phyloP scores from a whole-genome alignment of 2,329 filamentous ascomycete genomes.

The Cladosporium austrohemisphaericum region DNA sequence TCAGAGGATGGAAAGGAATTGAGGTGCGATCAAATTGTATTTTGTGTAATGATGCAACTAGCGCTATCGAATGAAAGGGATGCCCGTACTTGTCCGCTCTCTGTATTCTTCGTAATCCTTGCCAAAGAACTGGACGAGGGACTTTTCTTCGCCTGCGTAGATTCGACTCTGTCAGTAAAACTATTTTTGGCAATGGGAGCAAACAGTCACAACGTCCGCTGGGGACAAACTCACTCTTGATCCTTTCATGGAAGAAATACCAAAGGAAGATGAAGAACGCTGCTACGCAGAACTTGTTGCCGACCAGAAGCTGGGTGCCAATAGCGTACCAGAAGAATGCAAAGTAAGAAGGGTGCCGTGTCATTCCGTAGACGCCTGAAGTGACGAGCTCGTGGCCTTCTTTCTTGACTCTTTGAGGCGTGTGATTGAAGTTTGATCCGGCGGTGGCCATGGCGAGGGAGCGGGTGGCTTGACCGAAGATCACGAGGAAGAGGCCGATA shows the following conservation, averaged over 20 bases:
- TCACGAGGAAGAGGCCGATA: slow-evolving; percentile 61
- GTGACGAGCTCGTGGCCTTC: slow-evolving; percentile 79
- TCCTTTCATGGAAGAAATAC: slow-evolving; percentile 75
- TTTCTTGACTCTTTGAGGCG: slow-evolving; percentile 66
- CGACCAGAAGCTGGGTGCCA: slow-evolving; percentile 87
- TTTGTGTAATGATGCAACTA: too few relatives aligned
- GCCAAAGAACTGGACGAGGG: slow-evolving; percentile 77
- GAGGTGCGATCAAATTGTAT: too few relatives aligned
- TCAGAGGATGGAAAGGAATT: too few relatives aligned
- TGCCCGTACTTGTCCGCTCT: slow-evolving; percentile 67
- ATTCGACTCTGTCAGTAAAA: too few relatives aligned
- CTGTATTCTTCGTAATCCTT: slow-evolving; percentile 74
- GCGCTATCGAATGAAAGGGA: slow-evolving; percentile 66
- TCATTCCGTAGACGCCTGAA: slow-evolving; percentile 67
- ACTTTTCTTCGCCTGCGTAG: slow-evolving; percentile 66
- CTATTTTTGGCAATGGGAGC: too few relatives aligned
- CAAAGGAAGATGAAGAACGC: slow-evolving; percentile 74
- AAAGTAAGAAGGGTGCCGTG: slow-evolving; percentile 91
- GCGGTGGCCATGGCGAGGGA: slow-evolving; percentile 86
- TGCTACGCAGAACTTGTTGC: slow-evolving; percentile 74
- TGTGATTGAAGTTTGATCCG: slow-evolving; percentile 84
- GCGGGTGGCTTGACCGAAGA: slow-evolving; percentile 69
- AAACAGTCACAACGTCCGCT: not conserved
- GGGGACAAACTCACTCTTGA: slow-evolving; percentile 54
- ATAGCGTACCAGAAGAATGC: slow-evolving; percentile 98